Evolutionary conservation across 768 basidiomycete species (phyloP).

Genomic region (Boletus pseudo-olivaceus): DNA sequence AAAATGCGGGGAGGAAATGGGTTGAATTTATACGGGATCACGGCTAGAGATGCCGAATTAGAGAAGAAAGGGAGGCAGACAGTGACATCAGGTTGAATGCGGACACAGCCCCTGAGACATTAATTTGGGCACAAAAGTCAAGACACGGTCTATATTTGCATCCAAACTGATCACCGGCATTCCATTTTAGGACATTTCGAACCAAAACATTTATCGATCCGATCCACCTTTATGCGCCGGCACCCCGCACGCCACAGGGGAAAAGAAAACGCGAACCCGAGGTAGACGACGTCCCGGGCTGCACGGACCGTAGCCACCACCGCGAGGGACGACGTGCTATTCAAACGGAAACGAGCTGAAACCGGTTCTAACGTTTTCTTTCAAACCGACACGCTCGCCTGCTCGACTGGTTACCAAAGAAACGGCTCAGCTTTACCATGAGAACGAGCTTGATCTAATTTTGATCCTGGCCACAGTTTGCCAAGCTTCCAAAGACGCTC

Average conservation of each 20-base stretch:
- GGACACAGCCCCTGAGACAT: constrained; percentile 27
- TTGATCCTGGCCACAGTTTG: not conserved
- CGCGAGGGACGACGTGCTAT: constrained; percentile 9
- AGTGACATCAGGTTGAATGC: constrained; percentile 32
- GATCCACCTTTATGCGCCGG: constrained; percentile 9
- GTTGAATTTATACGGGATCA: constrained; percentile 27
- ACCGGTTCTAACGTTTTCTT: not conserved
- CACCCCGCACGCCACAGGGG: constrained; percentile 24
- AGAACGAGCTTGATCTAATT: constrained; percentile 14
- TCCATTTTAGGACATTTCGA: not conserved
- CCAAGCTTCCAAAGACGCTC: not conserved
- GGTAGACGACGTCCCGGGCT: not conserved
- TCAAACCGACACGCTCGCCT: not conserved
- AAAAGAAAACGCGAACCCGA: not conserved
- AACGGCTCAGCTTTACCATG: constrained; percentile 20
- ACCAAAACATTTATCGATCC: constrained; percentile 16
- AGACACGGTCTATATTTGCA: constrained; percentile 10
- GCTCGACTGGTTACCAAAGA: constrained; percentile 20
- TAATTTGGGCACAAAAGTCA: constrained; percentile 12
- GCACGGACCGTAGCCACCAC: not conserved
- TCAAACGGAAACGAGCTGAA: constrained; percentile 14
- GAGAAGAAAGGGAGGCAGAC: constrained; percentile 28
- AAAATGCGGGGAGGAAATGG: constrained; percentile 9
- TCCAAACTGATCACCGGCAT: constrained; percentile 4
- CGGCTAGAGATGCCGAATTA: constrained; percentile 25